These are phyloP conservation scores for Dictyostelium capitatum DNA, from an alignment of 78 protist genomes.

Conservation along the genomic window DNA sequence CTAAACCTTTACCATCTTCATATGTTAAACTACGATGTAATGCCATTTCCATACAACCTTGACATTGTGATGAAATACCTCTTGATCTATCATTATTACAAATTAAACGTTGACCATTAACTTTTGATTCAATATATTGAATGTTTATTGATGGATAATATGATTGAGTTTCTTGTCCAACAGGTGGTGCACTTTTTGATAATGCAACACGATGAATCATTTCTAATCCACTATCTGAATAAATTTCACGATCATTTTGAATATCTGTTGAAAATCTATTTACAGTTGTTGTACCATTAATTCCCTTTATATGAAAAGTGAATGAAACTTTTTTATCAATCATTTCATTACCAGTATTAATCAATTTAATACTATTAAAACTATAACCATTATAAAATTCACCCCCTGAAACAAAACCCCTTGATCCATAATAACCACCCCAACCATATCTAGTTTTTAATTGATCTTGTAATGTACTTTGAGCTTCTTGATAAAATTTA, in stretches of 20 bases:
- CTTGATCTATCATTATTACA: conserved; percentile 40
- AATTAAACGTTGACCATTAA: neutral
- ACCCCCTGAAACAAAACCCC: neutral
- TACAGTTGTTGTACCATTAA: neutral
- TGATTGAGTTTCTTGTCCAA: conserved; percentile 7
- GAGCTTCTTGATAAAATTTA: conserved; percentile 26
- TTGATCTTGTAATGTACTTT: conserved; percentile 9
- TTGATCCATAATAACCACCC: neutral
- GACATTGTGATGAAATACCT: conserved; percentile 20
- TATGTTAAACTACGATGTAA: conserved; percentile 8
- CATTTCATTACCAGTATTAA: neutral
- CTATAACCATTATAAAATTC: neutral
- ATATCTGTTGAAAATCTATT: conserved; percentile 1
- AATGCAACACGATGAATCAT: neutral
- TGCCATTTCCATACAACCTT: conserved; percentile 2
- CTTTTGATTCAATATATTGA: neutral
- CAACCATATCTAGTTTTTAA: neutral
- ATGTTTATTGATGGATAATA: conserved; percentile 16
- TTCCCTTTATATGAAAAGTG: neutral
- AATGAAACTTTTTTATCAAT: conserved; percentile 5
- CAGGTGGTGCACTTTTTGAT: too few relatives aligned
- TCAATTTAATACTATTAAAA: neutral
- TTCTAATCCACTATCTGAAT: conserved; percentile 32
- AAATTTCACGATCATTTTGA: neutral
- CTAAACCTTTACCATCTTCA: conserved; percentile 49